phyloP scores from a whole-genome alignment of 2,329 filamentous ascomycete species.

The Curvularia sp. region DNA sequence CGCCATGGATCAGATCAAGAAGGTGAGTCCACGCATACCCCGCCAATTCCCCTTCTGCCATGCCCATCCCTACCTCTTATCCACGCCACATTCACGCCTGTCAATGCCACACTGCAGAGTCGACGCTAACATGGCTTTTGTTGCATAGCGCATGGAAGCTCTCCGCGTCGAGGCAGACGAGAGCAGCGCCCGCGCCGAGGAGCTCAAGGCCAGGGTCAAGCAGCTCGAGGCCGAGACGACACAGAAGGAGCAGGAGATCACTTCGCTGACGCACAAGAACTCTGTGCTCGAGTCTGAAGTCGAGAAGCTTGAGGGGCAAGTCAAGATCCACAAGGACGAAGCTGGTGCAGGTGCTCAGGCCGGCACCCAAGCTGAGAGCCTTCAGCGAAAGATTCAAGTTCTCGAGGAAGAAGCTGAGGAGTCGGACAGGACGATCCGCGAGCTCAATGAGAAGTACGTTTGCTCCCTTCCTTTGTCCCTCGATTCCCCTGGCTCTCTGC shows the following conservation, averaged over 20 bases:
- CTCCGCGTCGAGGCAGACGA: constrained; percentile 95
- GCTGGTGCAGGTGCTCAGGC: constrained; percentile 83
- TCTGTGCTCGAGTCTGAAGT: constrained; percentile 86
- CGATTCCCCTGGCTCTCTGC: neutral
- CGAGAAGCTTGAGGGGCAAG: constrained; percentile 84
- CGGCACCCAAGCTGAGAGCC: constrained; percentile 87
- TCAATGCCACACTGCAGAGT: constrained; percentile 1
- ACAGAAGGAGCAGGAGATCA: constrained; percentile 97
- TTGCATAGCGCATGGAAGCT: constrained; percentile 83
- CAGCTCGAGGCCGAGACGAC: constrained; percentile 91
- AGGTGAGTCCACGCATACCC: constrained; percentile 67
- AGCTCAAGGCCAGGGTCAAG: constrained; percentile 88
- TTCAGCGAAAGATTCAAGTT: constrained; percentile 91
- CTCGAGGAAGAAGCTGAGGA: constrained; percentile 98
- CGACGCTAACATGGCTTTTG: constrained; percentile 30
- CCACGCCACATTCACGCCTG: constrained; percentile 16
- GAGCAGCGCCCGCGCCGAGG: constrained; percentile 79
- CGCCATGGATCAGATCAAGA: constrained; percentile 86
- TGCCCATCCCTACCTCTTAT: constrained; percentile 15
- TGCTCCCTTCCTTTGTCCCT: neutral
- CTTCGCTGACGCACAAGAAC: constrained; percentile 95
- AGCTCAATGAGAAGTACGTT: constrained; percentile 97
- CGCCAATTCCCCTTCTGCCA: constrained; percentile 38
- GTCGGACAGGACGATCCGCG: constrained; percentile 93
- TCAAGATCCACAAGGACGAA: constrained; percentile 87